These are phyloP conservation scores for Niveomyces coronatus DNA, from an alignment of 2,329 filamentous ascomycete species.

Conservation along the genomic window DNA sequence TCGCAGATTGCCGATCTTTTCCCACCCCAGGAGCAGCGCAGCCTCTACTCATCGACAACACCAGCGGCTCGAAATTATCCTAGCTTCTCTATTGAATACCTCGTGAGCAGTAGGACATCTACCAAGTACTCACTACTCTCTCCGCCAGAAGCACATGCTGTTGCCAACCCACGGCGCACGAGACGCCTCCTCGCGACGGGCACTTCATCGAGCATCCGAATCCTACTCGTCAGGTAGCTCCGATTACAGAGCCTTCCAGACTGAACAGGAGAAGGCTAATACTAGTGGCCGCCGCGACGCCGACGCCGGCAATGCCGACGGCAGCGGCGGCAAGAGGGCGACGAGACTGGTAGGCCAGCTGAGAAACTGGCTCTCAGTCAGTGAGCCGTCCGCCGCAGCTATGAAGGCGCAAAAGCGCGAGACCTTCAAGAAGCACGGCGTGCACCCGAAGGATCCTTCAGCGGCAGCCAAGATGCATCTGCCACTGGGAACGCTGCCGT, in stretches of 20 bases:
- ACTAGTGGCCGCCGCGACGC: neutral
- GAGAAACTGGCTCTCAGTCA: conserved; percentile 38
- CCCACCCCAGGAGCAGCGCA: neutral
- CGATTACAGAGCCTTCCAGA: neutral
- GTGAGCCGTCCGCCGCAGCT: conserved; percentile 40
- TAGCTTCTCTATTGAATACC: neutral
- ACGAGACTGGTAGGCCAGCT: conserved; percentile 31
- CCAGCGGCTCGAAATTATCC: neutral
- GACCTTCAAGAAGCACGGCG: conserved; percentile 32
- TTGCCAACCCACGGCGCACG: neutral
- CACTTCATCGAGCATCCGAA: neutral
- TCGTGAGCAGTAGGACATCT: neutral
- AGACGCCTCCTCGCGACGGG: neutral
- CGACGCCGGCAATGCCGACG: neutral
- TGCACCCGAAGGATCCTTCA: conserved; percentile 31
- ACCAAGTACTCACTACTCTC: neutral
- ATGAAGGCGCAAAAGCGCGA: conserved; percentile 35
- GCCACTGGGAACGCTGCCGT: conserved; percentile 34
- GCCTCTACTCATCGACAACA: neutral
- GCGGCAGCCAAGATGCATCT: conserved; percentile 36
- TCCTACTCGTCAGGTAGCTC: neutral
- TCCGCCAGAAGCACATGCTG: neutral
- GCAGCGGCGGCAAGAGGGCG: conserved; percentile 12
- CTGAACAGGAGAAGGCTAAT: neutral
- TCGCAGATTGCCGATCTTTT: conserved; percentile 3